phyloP scores from a whole-genome alignment of 2,329 filamentous ascomycete species.

The Tetracladium maxilliforme region DNA sequence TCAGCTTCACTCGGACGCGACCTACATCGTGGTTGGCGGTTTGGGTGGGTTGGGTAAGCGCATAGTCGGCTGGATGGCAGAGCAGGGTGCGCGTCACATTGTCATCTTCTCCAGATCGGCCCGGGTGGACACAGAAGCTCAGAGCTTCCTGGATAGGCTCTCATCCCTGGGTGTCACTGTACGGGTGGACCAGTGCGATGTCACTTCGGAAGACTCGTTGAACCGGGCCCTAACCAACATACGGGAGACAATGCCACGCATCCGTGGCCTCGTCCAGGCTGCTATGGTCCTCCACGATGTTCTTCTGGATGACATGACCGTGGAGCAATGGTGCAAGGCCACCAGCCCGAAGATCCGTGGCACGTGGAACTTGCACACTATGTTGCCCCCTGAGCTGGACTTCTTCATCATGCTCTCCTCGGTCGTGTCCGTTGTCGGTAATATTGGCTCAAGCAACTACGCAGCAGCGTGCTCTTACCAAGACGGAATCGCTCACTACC shows the following conservation, averaged over 20 bases:
- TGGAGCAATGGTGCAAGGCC: conserved; percentile 27
- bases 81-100: conserved; percentile 19
- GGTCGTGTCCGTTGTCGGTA: too few relatives aligned
- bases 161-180: conserved; percentile 7
- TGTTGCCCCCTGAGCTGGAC: conserved; percentile 24
- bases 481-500: too few relatives aligned
- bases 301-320: conserved; percentile 26
- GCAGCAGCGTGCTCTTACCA: too few relatives aligned
- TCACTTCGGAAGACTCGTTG: conserved; percentile 9
- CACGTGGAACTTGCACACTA: conserved; percentile 36
- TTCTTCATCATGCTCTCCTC: conserved; percentile 36
- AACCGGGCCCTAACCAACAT: conserved; percentile 4
- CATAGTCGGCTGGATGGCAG: conserved; percentile 19
- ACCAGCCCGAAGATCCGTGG: conserved; percentile 35
- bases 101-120: conserved; percentile 18
- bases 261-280: conserved; percentile 17
- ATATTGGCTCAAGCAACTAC: too few relatives aligned
- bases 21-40: conserved; percentile 23
- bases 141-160: conserved; percentile 7
- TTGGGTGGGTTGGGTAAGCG: conserved; percentile 23
- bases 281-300: conserved; percentile 16
- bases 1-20: conserved; percentile 7
- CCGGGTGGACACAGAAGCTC: conserved; percentile 3
- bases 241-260: conserved; percentile 11
- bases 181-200: conserved; percentile 12